Conservation (phyloP, 805 yeast genomes). For the Cyberlindnera galapagoensis region DNA sequence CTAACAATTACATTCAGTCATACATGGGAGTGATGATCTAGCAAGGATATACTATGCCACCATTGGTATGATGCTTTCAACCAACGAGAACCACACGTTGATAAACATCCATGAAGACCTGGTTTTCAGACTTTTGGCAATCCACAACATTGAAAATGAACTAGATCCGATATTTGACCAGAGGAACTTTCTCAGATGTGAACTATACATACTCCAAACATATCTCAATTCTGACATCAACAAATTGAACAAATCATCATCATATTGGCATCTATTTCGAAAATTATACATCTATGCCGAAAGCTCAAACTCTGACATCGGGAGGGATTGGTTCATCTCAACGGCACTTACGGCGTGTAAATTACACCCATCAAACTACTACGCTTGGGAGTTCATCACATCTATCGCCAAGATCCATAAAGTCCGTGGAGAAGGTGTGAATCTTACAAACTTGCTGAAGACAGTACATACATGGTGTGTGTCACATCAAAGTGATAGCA, state of each 20-base stretch:
- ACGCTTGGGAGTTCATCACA: constrained; percentile 33
- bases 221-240: constrained; percentile 28
- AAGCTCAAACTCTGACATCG: constrained; percentile 1
- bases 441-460: neutral
- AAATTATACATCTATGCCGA: constrained; percentile 19
- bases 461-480: constrained; percentile 22
- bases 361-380: constrained; percentile 31
- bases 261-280: constrained; percentile 30
- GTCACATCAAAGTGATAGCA: constrained; percentile 24
- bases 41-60: constrained; percentile 22
- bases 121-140: constrained; percentile 11
- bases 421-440: neutral
- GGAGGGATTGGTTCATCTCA: constrained; percentile 9
- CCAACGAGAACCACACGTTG: constrained; percentile 31
- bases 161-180: constrained; percentile 4
- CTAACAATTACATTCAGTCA: constrained; percentile 1
- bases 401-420: constrained; percentile 25
- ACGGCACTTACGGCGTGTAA: constrained; percentile 25
- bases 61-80: constrained; percentile 28
- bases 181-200: constrained; percentile 12
- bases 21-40: constrained; percentile 4
- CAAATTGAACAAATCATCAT: constrained; percentile 32
- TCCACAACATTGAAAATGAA: neutral
- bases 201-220: constrained; percentile 16
- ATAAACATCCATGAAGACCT: constrained; percentile 26